Evolutionary conservation across 305 asterid genomes (phyloP).

Genomic region (Fraxinus nigra): DNA sequence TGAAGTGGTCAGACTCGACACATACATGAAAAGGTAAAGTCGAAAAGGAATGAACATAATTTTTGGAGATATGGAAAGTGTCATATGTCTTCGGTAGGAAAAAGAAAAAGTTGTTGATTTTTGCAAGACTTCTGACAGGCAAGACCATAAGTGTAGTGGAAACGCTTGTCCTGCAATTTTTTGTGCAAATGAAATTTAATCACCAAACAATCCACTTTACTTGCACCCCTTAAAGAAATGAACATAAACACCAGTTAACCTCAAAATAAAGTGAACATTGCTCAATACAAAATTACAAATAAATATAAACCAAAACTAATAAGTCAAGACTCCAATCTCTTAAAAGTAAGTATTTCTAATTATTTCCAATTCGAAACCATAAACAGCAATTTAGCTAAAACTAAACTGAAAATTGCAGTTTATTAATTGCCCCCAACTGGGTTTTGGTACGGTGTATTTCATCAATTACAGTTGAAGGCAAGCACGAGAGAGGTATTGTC

Average conservation of each 20-base stretch:
- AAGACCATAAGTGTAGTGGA: slow-evolving; percentile 29
- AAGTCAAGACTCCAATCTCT: neutral
- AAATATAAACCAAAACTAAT: neutral
- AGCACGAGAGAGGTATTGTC: neutral
- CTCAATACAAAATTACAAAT: neutral
- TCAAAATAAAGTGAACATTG: neutral
- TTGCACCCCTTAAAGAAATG: neutral
- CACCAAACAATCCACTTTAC: neutral
- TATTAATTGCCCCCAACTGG: neutral
- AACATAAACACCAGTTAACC: neutral
- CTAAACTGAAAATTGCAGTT: neutral
- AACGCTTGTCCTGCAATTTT: slow-evolving; percentile 25
- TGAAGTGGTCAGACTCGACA: slow-evolving; percentile 8
- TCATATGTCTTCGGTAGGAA: slow-evolving; percentile 11
- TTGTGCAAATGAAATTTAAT: slow-evolving; percentile 2
- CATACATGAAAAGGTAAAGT: slow-evolving; percentile 21
- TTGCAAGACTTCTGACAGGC: slow-evolving; percentile 29
- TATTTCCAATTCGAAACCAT: neutral
- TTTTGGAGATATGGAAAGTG: slow-evolving; percentile 19
- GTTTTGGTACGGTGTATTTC: neutral
- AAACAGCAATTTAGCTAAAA: neutral
- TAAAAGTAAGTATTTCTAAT: neutral
- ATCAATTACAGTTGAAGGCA: neutral
- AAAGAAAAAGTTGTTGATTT: slow-evolving; percentile 10
- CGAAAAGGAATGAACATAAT: slow-evolving; percentile 24